Evolutionary conservation across 2,329 filamentous ascomycete genomes (phyloP).

Genomic region (Juglanconis juglandina): DNA sequence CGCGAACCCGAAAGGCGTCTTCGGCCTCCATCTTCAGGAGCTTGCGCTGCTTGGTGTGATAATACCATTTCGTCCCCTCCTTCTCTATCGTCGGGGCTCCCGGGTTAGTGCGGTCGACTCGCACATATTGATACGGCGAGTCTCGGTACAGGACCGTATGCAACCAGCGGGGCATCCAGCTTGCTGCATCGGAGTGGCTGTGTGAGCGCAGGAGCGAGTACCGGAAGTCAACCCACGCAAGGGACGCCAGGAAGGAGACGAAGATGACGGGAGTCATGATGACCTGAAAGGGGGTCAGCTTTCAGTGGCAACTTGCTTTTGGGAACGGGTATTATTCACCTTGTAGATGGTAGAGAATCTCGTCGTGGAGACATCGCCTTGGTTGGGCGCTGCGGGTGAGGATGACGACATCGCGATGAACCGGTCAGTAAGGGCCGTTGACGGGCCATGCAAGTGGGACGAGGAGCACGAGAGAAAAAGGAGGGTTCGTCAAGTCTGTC

Average conservation of each 20-base stretch:
- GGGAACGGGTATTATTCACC: slow-evolving; percentile 10
- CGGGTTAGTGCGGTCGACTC: slow-evolving; percentile 19
- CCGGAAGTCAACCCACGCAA: slow-evolving; percentile 59
- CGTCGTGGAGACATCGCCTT: slow-evolving; percentile 1
- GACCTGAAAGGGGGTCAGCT: slow-evolving; percentile 28
- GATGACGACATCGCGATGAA: slow-evolving; percentile 9
- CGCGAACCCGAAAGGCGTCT: slow-evolving; percentile 61
- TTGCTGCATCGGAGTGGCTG: slow-evolving; percentile 29
- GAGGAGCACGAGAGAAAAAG: neutral
- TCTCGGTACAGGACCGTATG: slow-evolving; percentile 38
- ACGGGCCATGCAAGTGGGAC: neutral
- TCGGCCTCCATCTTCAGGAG: slow-evolving; percentile 59
- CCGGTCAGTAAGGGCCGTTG: neutral
- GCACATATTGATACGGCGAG: slow-evolving; percentile 35
- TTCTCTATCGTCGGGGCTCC: slow-evolving; percentile 9
- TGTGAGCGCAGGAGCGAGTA: slow-evolving; percentile 49
- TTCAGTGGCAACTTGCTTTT: neutral
- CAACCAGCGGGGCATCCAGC: slow-evolving; percentile 38
- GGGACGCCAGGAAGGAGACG: slow-evolving; percentile 62
- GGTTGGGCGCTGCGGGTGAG: slow-evolving; percentile 2
- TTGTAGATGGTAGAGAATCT: slow-evolving; percentile 24
- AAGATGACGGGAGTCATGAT: slow-evolving; percentile 63
- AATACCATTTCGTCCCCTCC: slow-evolving; percentile 38
- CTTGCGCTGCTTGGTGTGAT: slow-evolving; percentile 56
- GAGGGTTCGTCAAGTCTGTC: neutral